Evolutionary conservation across 148 eudicot genomes (phyloP), one percentile per base, ranked within the genome.

Genomic region (Pharnaceum exiguum): DNA sequence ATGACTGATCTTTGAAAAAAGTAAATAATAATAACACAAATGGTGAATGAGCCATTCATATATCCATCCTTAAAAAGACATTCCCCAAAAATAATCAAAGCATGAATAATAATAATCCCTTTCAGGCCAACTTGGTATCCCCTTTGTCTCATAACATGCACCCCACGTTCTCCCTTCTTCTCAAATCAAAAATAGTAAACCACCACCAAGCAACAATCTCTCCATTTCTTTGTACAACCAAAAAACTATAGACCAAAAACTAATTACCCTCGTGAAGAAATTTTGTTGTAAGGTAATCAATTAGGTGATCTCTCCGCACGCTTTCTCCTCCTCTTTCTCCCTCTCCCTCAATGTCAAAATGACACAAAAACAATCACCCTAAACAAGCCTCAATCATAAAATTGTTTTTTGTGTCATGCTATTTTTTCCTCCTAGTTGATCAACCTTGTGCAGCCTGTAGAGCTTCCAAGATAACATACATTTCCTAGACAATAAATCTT

Each of bases 171-270:
- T 12, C 25, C 19, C 46, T 19, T 46, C 43, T 25, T 10, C 32
- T 19, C 26, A 65, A 56, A 32, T 59, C 69, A 70, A 70, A 70
- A 50, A 50, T 70, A 63, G 69, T 57, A 70, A 70, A 56, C 45
- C 9, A 43, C 56, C 52, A 13, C 55, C 24, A 63, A 40, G 42
- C 65, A 63, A 57, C 51, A 54, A 70, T 48, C 51, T 31, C 56
- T 46, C 32, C 61, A 59, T 36, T 57, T 40, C 44, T 37, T 10
- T 19, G 31, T 35, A n/a, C 65, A 29, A 39, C 46, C 23, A 11
- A 11, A 29, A 62, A 9, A 0, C 24, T 30, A 16, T 28, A 38
- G 30, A 51, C 3, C 63, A 13, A 28, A 35, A 55, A 7, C 26
- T 36, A 62, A 50, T 11, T 11, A 15, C 5, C 7, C 21, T 4